Percentiles rank a stretch among this genome's conserved stretches.
Conservation (phyloP, 2,329 filamentous ascomycete species). For the Verruconis gallopava region DNA sequence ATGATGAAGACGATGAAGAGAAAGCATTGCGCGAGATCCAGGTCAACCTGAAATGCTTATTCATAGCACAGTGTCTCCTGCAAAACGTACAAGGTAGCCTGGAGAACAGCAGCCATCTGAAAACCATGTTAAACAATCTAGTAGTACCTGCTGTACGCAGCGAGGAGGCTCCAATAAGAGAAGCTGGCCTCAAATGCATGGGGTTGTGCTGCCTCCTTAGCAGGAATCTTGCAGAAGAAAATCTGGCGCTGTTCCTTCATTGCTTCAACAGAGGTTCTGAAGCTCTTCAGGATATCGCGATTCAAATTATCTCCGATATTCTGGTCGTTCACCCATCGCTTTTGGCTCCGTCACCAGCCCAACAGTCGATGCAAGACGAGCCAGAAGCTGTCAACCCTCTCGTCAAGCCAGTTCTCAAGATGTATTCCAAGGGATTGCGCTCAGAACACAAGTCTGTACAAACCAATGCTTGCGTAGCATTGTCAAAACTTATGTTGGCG, state of each 20-base stretch:
- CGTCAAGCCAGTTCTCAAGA: slow-evolving; percentile 59
- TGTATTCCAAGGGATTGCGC: slow-evolving; percentile 73
- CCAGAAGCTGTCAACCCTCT: slow-evolving; percentile 18
- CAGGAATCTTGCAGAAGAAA: slow-evolving; percentile 81
- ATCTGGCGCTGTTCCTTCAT: slow-evolving; percentile 84
- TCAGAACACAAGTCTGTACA: slow-evolving; percentile 62
- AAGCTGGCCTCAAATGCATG: slow-evolving; percentile 77
- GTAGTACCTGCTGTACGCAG: slow-evolving; percentile 90
- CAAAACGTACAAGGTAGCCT: slow-evolving; percentile 81
- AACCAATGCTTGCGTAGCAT: slow-evolving; percentile 64
- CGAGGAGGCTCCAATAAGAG: slow-evolving; percentile 83
- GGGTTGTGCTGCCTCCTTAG: slow-evolving; percentile 86
- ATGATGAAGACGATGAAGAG: slow-evolving; percentile 48
- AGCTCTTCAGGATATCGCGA: slow-evolving; percentile 72
- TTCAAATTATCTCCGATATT: slow-evolving; percentile 89
- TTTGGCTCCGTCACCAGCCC: slow-evolving; percentile 37
- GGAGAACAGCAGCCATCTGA: slow-evolving; percentile 80
- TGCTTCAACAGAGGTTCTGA: slow-evolving; percentile 92
- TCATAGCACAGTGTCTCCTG: slow-evolving; percentile 95
- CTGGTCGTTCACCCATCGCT: slow-evolving; percentile 77
- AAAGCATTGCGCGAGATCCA: slow-evolving; percentile 85
- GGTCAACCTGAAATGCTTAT: slow-evolving; percentile 95
- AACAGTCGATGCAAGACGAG: slow-evolving; percentile 24
- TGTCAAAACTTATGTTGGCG: slow-evolving; percentile 76
- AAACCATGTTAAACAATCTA: slow-evolving; percentile 95